Base-by-base conservation (phyloP, 352 stramenopile genomes). In the Globisporangium middletonii region DNA sequence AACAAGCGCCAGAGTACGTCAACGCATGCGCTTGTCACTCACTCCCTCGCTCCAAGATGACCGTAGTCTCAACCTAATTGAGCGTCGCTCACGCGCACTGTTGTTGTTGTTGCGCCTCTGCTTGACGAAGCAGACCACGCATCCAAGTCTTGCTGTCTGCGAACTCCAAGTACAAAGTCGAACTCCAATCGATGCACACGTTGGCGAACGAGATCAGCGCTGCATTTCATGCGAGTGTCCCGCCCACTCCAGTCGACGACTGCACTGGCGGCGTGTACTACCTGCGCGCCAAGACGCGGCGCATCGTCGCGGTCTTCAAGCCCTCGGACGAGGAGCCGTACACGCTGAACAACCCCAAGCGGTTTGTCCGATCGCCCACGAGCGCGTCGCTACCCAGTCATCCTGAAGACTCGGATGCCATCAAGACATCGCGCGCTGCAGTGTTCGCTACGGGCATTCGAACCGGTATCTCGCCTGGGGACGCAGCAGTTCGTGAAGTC, bases 241-340 rank as follows among this genome's bases (percentile, higher is more conserved):
- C 65, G 19, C 77, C 77, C 1, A 64, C 79, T 11, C 62, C 73
- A 18, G 68, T 87, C 12, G 71, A 85, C 8, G 75, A 87, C 60
- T 85, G 78, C 55, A 87, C 73, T 0, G 78, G 81, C 4, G 78
- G 81, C 0, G 79, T 87, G 7, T 91, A 91, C 46, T 85, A 76
- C 57, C 62, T 86, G 4, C 69, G 77, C 26, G 69, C 65, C 3
- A 76, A 69, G 45, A 65, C 55, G 15, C 67, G 68, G 18, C 69
- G 76, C 11, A 61, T 91, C 38, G 67, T 64, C 2, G 79, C 69
- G 0, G 68, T 89, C 4, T 89, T 89, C 59, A 89, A 89, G 49
- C 79, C 79, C 0, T 60, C 63, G 0, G 79, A 89, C 33, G 79
- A 89, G 72, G 77, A 89, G 65, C 62, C 77, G 1, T 87, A 80